phyloP scores from a whole-genome alignment of 345 rosid species.

The Arabidopsis arenosa region DNA sequence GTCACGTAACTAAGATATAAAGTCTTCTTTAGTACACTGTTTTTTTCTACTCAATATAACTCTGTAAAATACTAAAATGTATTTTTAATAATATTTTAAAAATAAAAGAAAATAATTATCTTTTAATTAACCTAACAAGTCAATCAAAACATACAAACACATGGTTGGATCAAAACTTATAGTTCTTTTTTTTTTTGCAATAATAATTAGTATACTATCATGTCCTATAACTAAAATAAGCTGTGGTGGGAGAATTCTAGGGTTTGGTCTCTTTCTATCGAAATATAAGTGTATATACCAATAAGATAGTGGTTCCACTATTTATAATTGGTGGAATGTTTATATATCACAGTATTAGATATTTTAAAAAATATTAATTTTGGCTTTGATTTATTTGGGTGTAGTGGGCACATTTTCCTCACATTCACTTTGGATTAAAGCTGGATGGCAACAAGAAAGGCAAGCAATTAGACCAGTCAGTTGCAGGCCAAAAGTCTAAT shows the following conservation, averaged over 20 bases:
- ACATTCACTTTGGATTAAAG: conserved; percentile 88
- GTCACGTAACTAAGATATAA: neutral
- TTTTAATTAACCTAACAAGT: too few species aligned
- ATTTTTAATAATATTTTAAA: too few species aligned
- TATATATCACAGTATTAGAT: neutral
- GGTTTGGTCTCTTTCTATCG: conserved; percentile 20
- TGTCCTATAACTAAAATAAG: conserved; percentile 18
- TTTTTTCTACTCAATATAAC: too few species aligned
- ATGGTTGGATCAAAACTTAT: too few species aligned
- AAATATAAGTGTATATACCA: conserved; percentile 33
- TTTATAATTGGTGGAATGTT: conserved; percentile 42
- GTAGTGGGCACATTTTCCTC: conserved; percentile 98
- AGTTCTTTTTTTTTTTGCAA: too few species aligned
- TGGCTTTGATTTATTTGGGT: neutral
- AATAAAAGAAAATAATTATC: too few species aligned
- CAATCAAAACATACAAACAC: too few species aligned
- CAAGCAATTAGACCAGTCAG: conserved; percentile 63
- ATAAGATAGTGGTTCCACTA: conserved; percentile 45
- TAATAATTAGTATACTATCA: neutral
- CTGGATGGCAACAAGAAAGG: conserved; percentile 78
- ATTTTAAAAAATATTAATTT: neutral
- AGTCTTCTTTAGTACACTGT: neutral
- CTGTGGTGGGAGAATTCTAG: conserved; percentile 20
- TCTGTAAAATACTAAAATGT: too few species aligned
- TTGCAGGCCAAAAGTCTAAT: conserved; percentile 68